phyloP scores from a whole-genome alignment of 129 eudicot genomes.

The Ambrosia trifida region DNA sequence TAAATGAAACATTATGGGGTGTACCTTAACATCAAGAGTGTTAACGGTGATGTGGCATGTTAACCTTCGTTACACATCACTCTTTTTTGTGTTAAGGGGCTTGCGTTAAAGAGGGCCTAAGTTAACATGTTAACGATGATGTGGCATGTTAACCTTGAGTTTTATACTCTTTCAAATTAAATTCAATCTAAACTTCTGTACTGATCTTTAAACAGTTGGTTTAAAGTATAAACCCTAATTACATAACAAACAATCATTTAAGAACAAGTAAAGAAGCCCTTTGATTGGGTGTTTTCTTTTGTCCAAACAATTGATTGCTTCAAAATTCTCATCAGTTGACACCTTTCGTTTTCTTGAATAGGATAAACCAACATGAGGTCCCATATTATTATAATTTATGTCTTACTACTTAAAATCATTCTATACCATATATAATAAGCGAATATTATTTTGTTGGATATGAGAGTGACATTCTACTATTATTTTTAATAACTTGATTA shows the following conservation, averaged over 20 bases:
- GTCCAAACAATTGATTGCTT: constrained; percentile 38
- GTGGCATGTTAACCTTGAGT: too few relatives aligned
- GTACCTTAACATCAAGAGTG: too few relatives aligned
- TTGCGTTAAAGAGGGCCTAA: too few relatives aligned
- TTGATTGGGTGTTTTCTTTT: constrained; percentile 53
- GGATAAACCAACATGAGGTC: constrained; percentile 30
- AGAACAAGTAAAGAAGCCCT: constrained; percentile 35
- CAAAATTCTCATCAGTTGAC: constrained; percentile 33
- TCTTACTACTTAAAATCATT: constrained; percentile 7
- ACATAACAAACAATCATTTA: constrained; percentile 26
- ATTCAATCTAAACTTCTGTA: background rate
- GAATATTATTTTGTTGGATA: constrained; percentile 5
- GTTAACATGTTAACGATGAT: too few relatives aligned
- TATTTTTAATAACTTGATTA: background rate
- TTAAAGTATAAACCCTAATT: too few relatives aligned
- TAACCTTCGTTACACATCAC: too few relatives aligned
- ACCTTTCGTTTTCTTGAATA: constrained; percentile 40
- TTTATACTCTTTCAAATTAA: background rate
- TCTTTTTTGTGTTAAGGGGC: too few relatives aligned
- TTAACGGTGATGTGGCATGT: too few relatives aligned
- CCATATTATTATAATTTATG: constrained; percentile 33
- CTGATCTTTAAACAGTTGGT: too few relatives aligned
- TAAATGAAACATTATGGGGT: too few relatives aligned
- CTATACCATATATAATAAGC: background rate
- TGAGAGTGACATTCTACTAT: constrained; percentile 7